phyloP scores from a whole-genome alignment of 1,139 yeast genomes.

The Pichiaceae sp. region DNA sequence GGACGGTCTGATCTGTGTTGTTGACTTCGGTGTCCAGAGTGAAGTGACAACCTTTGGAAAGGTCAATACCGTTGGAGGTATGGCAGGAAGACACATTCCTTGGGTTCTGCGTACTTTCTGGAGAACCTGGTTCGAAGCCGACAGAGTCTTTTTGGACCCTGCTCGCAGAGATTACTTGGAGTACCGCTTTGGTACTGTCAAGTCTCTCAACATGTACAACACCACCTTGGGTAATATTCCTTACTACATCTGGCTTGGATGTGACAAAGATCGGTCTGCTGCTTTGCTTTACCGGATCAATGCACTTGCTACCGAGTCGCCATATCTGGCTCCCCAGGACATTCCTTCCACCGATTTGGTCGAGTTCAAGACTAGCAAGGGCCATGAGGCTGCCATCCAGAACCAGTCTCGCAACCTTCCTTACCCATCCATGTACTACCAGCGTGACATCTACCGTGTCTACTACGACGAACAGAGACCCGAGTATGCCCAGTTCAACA shows the following conservation, averaged over 20 bases:
- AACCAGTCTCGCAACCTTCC: conserved; percentile 63
- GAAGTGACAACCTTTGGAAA: conserved; percentile 60
- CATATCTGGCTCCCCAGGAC: conserved; percentile 58
- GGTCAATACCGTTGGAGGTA: conserved; percentile 67
- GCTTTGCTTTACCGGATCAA: conserved; percentile 57
- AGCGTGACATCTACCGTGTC: conserved; percentile 68
- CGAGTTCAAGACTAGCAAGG: conserved; percentile 43
- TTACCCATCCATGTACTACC: conserved; percentile 72
- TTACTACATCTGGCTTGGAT: conserved; percentile 77
- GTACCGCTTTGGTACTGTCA: conserved; percentile 71
- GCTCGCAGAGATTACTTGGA: conserved; percentile 78
- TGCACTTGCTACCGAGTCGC: conserved; percentile 72
- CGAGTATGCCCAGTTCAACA: conserved; percentile 60
- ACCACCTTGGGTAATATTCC: conserved; percentile 63
- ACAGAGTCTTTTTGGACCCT: conserved; percentile 70
- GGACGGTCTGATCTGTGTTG: conserved; percentile 55
- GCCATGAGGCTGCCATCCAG: conserved; percentile 65
- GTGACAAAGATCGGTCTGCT: conserved; percentile 57
- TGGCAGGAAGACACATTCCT: conserved; percentile 60
- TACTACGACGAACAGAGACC: conserved; percentile 68
- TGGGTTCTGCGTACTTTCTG: conserved; percentile 76
- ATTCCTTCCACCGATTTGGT: conserved; percentile 12
- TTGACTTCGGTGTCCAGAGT: conserved; percentile 75
- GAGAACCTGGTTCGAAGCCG: conserved; percentile 86
- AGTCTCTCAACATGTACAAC: conserved; percentile 62